These are phyloP conservation scores for Acidomyces sp. DNA, from an alignment of 495 filamentous ascomycete species.

Conservation along the genomic window DNA sequence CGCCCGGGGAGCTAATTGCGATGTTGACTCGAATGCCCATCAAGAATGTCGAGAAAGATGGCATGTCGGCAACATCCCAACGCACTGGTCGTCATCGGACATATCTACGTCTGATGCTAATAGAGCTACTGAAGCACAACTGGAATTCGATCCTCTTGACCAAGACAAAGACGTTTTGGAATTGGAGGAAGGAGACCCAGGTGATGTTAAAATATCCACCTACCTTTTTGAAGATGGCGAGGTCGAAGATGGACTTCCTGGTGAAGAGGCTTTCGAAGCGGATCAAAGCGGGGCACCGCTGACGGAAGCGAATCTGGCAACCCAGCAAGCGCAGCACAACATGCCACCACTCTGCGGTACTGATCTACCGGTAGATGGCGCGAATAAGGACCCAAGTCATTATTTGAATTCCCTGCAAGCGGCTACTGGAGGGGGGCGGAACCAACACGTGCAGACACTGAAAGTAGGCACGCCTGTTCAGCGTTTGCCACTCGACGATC, in stretches of 20 bases:
- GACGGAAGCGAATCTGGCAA: constrained; percentile 11
- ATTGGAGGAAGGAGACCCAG: neutral
- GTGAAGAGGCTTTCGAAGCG: neutral
- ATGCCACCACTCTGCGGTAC: neutral
- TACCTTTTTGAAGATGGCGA: constrained; percentile 10
- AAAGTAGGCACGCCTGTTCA: too few relatives aligned
- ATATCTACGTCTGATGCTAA: constrained; percentile 9
- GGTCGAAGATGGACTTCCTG: constrained; percentile 8
- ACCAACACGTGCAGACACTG: too few relatives aligned
- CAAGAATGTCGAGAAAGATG: too few relatives aligned
- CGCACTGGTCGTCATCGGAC: neutral
- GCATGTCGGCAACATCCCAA: neutral
- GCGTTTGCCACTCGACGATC: too few relatives aligned
- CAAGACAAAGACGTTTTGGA: neutral
- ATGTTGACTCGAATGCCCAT: too few relatives aligned
- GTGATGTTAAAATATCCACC: constrained; percentile 2
- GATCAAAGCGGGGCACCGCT: constrained; percentile 2
- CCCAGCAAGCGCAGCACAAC: constrained; percentile 2
- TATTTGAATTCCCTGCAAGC: constrained; percentile 1
- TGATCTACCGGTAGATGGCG: constrained; percentile 11
- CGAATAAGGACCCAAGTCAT: neutral
- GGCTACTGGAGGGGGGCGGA: neutral
- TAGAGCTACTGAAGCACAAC: constrained; percentile 8
- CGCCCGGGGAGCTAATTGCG: too few relatives aligned
- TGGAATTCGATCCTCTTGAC: too few relatives aligned